Percentiles rank a stretch among this genome's conserved stretches.
These are phyloP conservation scores for Amylocarpus encephaloides DNA, from an alignment of 2,329 filamentous ascomycete species.

Conservation along the genomic window DNA sequence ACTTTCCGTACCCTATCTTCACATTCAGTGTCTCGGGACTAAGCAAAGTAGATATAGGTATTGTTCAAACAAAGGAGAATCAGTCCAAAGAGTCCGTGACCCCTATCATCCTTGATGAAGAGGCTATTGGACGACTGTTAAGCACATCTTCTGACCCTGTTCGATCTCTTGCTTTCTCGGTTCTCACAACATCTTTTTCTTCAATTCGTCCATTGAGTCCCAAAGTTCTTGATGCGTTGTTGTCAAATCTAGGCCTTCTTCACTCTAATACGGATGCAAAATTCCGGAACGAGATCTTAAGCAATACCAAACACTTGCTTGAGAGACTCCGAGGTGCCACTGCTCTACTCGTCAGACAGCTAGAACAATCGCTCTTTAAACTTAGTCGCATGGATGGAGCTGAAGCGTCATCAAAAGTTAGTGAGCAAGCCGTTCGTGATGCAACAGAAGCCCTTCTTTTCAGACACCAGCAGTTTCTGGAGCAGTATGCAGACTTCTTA, in stretches of 20 bases:
- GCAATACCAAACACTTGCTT: slow-evolving; percentile 68
- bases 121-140: slow-evolving; percentile 46
- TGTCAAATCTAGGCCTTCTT: slow-evolving; percentile 59
- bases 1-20: slow-evolving; percentile 7
- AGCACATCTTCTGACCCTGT: slow-evolving; percentile 55
- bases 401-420: slow-evolving; percentile 12
- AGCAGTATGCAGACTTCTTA: slow-evolving; percentile 69
- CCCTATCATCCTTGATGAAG: slow-evolving; percentile 34
- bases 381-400: neutral
- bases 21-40: neutral
- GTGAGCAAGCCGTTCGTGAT: slow-evolving; percentile 13
- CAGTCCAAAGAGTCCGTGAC: slow-evolving; percentile 28
- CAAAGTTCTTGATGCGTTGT: slow-evolving; percentile 55
- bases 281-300: slow-evolving; percentile 73
- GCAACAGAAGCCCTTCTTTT: slow-evolving; percentile 20
- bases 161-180: slow-evolving; percentile 72
- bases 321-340: slow-evolving; percentile 66
- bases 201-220: slow-evolving; percentile 66
- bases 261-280: slow-evolving; percentile 83
- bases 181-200: slow-evolving; percentile 70
- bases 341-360: slow-evolving; percentile 43
- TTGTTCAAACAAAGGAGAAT: slow-evolving; percentile 33
- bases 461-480: slow-evolving; percentile 59
- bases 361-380: slow-evolving; percentile 18
- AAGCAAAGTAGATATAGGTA: slow-evolving; percentile 9